Evolutionary conservation across 768 basidiomycete species (phyloP).

Genomic region (Porpolomopsis calyptriformis): DNA sequence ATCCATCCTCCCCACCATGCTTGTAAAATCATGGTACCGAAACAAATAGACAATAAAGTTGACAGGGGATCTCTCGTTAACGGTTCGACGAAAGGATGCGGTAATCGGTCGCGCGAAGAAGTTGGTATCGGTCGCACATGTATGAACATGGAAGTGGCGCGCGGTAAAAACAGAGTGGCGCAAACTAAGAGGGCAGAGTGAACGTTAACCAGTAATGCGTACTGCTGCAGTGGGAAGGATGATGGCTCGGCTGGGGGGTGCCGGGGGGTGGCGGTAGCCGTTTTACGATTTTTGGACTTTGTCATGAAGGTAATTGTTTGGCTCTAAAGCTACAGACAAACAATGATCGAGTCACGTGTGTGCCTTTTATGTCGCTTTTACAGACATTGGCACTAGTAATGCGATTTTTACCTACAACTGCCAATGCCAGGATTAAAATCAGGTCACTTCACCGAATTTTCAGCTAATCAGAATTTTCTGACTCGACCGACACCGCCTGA

Average conservation of each 20-base stretch:
- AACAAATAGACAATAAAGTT: constrained; percentile 48
- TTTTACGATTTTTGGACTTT: neutral
- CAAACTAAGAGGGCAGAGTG: constrained; percentile 58
- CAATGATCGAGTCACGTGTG: no score
- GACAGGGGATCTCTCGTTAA: constrained; percentile 50
- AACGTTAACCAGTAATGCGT: constrained; percentile 58
- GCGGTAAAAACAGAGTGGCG: constrained; percentile 62
- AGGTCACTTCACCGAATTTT: no score
- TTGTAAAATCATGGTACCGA: constrained; percentile 45
- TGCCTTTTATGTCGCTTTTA: no score
- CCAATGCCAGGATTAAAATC: no score
- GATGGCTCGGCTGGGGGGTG: neutral
- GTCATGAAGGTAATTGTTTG: no score
- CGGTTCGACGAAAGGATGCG: constrained; percentile 57
- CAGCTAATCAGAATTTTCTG: no score
- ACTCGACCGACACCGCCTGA: no score
- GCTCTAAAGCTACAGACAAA: no score
- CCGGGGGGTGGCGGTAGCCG: neutral
- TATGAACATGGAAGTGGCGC: constrained; percentile 35
- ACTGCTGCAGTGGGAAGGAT: constrained; percentile 42
- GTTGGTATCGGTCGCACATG: constrained; percentile 24
- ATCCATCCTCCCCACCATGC: constrained; percentile 68
- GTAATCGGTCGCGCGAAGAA: constrained; percentile 50
- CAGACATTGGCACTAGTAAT: no score
- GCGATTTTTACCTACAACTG: no score